Conservation (phyloP, 2,329 filamentous ascomycete species). For the Phialophora macrospora region DNA sequence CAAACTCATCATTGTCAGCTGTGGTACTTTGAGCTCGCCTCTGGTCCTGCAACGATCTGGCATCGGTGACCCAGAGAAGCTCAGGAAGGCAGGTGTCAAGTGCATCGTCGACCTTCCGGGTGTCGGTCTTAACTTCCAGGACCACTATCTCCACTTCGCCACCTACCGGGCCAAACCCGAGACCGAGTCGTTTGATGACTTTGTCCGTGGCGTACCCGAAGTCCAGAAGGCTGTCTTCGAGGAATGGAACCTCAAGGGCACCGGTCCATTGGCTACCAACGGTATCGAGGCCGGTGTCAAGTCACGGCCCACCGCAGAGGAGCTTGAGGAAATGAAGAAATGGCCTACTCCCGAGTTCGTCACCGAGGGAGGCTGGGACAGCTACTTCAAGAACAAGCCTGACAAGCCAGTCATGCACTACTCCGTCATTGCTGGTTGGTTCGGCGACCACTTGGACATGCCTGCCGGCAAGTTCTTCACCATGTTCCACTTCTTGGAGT, state of each 20-base stretch:
- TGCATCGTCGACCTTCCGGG: slow-evolving; percentile 72
- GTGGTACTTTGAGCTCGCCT: slow-evolving; percentile 74
- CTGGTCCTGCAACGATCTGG: slow-evolving; percentile 77
- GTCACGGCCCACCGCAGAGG: slow-evolving; percentile 70
- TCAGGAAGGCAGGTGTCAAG: slow-evolving; percentile 69
- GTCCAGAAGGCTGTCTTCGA: slow-evolving; percentile 75
- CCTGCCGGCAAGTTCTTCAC: slow-evolving; percentile 79
- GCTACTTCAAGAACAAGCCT: slow-evolving; percentile 81
- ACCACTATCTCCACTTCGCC: slow-evolving; percentile 74
- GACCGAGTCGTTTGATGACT: slow-evolving; percentile 80
- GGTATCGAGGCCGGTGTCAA: slow-evolving; percentile 82
- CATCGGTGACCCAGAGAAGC: slow-evolving; percentile 73
- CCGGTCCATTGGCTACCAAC: slow-evolving; percentile 76
- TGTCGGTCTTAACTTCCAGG: slow-evolving; percentile 77
- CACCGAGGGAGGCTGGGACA: slow-evolving; percentile 70
- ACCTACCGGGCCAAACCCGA: slow-evolving; percentile 74
- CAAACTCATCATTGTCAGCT: slow-evolving; percentile 75
- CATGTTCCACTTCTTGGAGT: slow-evolving; percentile 76
- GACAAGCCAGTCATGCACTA: slow-evolving; percentile 90
- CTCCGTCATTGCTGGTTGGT: slow-evolving; percentile 70
- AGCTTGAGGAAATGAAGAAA: slow-evolving; percentile 69
- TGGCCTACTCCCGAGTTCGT: slow-evolving; percentile 76
- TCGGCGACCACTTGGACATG: slow-evolving; percentile 61
- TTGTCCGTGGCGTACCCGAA: slow-evolving; percentile 73
- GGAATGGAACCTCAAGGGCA: slow-evolving; percentile 79